A percentile compares a stretch with the other conserved stretches of the same genome.
phyloP scores from a whole-genome alignment of 345 rosid species.

The Litchi chinensis region DNA sequence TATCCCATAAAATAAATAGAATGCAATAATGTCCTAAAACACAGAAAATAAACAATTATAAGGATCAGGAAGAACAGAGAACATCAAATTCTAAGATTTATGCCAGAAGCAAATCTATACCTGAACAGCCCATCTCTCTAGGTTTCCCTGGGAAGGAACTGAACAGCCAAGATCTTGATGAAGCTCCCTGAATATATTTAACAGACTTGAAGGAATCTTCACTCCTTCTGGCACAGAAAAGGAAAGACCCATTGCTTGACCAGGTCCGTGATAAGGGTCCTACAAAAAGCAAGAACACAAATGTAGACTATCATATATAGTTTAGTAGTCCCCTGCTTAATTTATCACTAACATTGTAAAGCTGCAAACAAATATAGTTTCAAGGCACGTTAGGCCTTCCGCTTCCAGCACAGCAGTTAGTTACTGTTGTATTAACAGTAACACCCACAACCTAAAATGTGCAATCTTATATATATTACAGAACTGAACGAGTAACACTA shows the following conservation, averaged over 20 bases:
- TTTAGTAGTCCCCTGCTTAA: background rate
- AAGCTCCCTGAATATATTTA: constrained; percentile 90
- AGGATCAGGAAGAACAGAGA: background rate
- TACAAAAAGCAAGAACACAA: constrained; percentile 17
- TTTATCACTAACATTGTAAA: background rate
- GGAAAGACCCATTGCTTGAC: constrained; percentile 97
- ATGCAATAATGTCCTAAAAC: background rate
- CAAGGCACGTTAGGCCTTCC: background rate
- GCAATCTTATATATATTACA: background rate
- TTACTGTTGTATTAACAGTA: background rate
- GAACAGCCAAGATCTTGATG: constrained; percentile 83
- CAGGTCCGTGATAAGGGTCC: constrained; percentile 98
- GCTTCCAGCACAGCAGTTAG: background rate
- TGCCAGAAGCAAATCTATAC: constrained; percentile 29
- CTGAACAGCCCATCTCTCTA: constrained; percentile 88
- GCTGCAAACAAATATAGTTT: background rate
- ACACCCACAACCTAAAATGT: background rate
- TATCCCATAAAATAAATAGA: background rate
- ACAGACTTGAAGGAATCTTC: constrained; percentile 82
- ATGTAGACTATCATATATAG: background rate
- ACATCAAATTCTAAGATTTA: background rate
- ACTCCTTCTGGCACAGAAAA: constrained; percentile 89
- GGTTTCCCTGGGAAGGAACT: constrained; percentile 85
- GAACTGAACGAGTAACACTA: background rate
- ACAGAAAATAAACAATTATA: background rate